A percentile compares a stretch with the other conserved stretches of the same genome.
These are phyloP conservation scores for Fusarium keratoplasticum DNA, from an alignment of 2,329 filamentous ascomycete species.

Conservation along the genomic window DNA sequence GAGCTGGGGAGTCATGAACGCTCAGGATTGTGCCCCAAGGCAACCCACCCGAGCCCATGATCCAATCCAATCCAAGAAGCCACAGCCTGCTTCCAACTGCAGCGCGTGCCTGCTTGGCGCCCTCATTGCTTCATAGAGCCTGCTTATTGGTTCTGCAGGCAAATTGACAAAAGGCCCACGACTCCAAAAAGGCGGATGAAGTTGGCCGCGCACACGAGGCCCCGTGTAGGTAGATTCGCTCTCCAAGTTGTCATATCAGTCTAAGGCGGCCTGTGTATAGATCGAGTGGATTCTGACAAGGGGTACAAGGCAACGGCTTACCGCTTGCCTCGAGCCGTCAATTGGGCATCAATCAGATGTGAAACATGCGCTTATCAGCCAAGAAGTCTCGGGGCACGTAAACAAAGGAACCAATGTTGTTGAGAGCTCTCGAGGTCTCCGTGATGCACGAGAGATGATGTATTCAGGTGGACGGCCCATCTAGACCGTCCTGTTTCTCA, in stretches of 20 bases:
- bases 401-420: background rate
- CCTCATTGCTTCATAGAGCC: background rate
- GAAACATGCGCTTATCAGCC: background rate
- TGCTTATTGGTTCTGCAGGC: background rate
- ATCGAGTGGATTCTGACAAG: background rate
- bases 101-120: background rate
- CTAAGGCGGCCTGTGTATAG: background rate
- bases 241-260: background rate
- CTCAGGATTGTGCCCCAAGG: too few species aligned
- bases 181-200: background rate
- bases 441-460: conserved; percentile 18
- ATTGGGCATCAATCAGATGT: background rate
- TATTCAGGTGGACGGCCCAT: conserved; percentile 19
- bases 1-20: background rate
- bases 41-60: background rate
- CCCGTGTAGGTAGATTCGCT: background rate
- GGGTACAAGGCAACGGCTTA: background rate
- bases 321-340: background rate
- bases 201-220: background rate
- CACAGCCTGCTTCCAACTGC: background rate
- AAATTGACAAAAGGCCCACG: background rate
- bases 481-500: conserved; percentile 11
- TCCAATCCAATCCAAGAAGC: background rate
- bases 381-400: background rate
- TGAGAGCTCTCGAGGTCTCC: conserved; percentile 1